phyloP scores from a whole-genome alignment of 441 rosid species.

The Adansonia gregorii region DNA sequence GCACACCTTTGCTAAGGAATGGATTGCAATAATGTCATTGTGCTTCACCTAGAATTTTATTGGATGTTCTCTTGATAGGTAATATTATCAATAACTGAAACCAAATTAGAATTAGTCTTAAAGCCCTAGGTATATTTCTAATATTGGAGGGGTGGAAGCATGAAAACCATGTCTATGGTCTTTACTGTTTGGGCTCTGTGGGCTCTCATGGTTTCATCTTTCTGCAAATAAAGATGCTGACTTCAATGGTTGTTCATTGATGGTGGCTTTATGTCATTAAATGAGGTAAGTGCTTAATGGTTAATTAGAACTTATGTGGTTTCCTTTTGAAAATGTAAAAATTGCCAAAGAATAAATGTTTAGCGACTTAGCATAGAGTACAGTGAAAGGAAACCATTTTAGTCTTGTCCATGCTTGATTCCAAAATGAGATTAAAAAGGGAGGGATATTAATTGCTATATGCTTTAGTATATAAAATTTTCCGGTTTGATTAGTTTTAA shows the following conservation, averaged over 20 bases:
- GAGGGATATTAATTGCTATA: neutral
- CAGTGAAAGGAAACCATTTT: neutral
- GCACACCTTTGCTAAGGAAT: slow-evolving; percentile 19
- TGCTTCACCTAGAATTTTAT: slow-evolving; percentile 8
- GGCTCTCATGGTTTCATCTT: neutral
- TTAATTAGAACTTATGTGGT: neutral
- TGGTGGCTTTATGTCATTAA: neutral
- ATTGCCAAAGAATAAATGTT: neutral
- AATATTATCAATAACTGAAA: neutral
- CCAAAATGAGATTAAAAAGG: neutral
- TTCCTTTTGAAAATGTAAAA: slow-evolving; percentile 9
- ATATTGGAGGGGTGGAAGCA: neutral
- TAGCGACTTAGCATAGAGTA: neutral
- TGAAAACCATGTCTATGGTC: neutral
- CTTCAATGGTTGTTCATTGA: neutral
- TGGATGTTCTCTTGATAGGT: neutral
- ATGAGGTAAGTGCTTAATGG: neutral
- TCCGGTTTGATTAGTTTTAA: slow-evolving; percentile 9
- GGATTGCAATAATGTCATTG: neutral
- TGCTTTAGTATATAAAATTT: slow-evolving; percentile 7
- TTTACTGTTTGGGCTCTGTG: neutral
- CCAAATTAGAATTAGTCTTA: neutral
- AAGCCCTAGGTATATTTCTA: neutral
- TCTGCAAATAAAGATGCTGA: slow-evolving; percentile 3
- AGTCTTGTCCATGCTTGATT: neutral